Percentiles rank a stretch among this genome's conserved stretches.
These are phyloP conservation scores for Axilococcus clingmanii DNA, from an alignment of 139 green algal genomes.

Conservation along the genomic window DNA sequence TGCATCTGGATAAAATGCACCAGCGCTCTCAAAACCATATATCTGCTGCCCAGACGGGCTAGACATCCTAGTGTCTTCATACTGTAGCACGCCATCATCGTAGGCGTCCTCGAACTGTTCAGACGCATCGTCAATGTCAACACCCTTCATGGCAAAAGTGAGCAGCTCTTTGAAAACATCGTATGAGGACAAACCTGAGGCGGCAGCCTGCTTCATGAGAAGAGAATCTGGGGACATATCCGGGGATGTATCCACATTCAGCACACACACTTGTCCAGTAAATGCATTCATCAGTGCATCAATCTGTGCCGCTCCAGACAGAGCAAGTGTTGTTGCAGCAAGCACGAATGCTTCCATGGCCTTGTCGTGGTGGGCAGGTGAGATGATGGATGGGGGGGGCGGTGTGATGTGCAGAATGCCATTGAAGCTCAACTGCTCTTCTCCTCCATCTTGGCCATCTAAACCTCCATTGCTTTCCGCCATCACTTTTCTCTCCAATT, in stretches of 20 bases:
- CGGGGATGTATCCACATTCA: conserved; percentile 35
- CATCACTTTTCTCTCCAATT: no score
- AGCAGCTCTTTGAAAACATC: conserved; percentile 8
- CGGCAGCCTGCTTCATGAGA: conserved; percentile 5
- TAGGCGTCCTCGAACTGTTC: no score
- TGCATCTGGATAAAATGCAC: no score
- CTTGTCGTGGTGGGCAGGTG: neutral
- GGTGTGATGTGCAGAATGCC: neutral
- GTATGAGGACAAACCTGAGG: neutral
- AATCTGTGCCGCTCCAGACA: conserved; percentile 53
- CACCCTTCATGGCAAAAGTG: conserved; percentile 5
- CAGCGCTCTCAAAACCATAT: no score
- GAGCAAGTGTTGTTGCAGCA: conserved; percentile 36
- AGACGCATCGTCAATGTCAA: neutral
- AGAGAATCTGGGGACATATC: conserved; percentile 11
- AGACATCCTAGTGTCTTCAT: no score
- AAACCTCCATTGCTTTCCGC: no score
- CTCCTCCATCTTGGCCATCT: no score
- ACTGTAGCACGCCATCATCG: no score
- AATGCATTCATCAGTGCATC: conserved; percentile 50
- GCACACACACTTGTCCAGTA: conserved; percentile 56
- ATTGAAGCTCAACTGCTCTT: no score
- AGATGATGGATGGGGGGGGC: neutral
- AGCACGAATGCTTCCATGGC: conserved; percentile 22
- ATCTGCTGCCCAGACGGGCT: no score